A percentile compares a stretch with the other conserved stretches of the same genome.
Evolutionary conservation across 2,329 filamentous ascomycete genomes (phyloP).

Genomic region (Ilyonectria destructans): DNA sequence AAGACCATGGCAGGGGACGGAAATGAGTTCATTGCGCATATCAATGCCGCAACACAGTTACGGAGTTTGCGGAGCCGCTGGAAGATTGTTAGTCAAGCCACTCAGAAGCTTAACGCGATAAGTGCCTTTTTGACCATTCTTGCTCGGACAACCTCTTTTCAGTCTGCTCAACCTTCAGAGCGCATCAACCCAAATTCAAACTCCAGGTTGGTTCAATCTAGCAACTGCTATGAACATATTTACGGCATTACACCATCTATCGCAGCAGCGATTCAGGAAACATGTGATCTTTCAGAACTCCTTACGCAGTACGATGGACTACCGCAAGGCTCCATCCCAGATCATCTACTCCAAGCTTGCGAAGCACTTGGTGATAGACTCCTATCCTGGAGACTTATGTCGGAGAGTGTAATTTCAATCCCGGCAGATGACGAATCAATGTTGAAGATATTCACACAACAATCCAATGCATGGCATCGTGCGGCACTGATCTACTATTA

Average conservation of each 20-base stretch:
- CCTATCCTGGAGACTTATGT: constrained; percentile 18
- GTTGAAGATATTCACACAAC: constrained; percentile 15
- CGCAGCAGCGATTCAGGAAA: constrained; percentile 22
- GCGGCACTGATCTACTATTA: constrained; percentile 27
- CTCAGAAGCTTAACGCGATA: constrained; percentile 28
- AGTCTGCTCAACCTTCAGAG: background rate
- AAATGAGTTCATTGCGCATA: constrained; percentile 25
- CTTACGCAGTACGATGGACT: constrained; percentile 9
- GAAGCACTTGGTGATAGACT: constrained; percentile 27
- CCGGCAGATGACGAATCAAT: constrained; percentile 15
- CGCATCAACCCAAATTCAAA: background rate
- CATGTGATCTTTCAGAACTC: constrained; percentile 18
- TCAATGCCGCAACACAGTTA: constrained; percentile 28
- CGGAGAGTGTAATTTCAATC: constrained; percentile 20
- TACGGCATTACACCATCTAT: constrained; percentile 29
- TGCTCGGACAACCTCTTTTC: constrained; percentile 30
- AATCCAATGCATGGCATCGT: constrained; percentile 25
- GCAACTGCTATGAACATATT: constrained; percentile 29
- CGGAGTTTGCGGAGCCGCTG: constrained; percentile 28
- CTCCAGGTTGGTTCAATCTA: constrained; percentile 17
- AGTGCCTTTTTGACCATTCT: constrained; percentile 32
- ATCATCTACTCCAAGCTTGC: constrained; percentile 16
- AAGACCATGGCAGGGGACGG: constrained; percentile 25
- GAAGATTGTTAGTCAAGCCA: constrained; percentile 26
- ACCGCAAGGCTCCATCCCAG: constrained; percentile 11